These are phyloP conservation scores for Umbelopsis sp. DNA, from an alignment of 192 early-diverging fungal genomes.

Conservation along the genomic window DNA sequence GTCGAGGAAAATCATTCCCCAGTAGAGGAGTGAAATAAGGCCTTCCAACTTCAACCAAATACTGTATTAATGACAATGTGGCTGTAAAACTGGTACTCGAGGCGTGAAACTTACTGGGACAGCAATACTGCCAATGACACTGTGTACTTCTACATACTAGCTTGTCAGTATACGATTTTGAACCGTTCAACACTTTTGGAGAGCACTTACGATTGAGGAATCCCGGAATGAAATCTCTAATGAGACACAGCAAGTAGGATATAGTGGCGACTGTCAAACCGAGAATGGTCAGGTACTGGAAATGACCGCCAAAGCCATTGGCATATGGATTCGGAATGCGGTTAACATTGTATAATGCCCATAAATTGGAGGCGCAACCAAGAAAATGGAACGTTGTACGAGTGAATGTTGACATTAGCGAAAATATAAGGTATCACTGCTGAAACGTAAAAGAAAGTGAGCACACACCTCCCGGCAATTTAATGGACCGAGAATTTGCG, in stretches of 20 bases:
- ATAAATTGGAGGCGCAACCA: not conserved
- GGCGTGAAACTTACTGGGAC: constrained; percentile 25
- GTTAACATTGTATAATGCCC: not conserved
- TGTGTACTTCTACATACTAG: constrained; percentile 4
- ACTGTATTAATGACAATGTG: not conserved
- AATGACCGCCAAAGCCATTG: constrained; percentile 33
- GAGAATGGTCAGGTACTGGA: constrained; percentile 39
- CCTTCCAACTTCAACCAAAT: constrained; percentile 28
- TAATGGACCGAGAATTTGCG: not conserved
- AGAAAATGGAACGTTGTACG: constrained; percentile 8
- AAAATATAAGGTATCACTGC: not conserved
- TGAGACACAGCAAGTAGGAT: constrained; percentile 24
- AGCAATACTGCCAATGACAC: constrained; percentile 22
- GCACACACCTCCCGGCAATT: not conserved
- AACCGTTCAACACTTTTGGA: not conserved
- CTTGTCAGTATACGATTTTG: not conserved
- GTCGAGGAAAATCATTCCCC: constrained; percentile 29
- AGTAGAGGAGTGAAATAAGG: constrained; percentile 30
- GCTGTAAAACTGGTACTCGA: not conserved
- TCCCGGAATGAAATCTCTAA: constrained; percentile 26
- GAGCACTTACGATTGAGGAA: constrained; percentile 23
- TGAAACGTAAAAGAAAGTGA: not conserved
- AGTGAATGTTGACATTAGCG: not conserved
- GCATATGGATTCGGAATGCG: constrained; percentile 22
- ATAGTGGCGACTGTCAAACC: constrained; percentile 26